Evolutionary conservation across 2,329 filamentous ascomycete species (phyloP), one percentile per base, ranked within the genome.

Genomic region (Phaeosphaeriaceae sp.): DNA sequence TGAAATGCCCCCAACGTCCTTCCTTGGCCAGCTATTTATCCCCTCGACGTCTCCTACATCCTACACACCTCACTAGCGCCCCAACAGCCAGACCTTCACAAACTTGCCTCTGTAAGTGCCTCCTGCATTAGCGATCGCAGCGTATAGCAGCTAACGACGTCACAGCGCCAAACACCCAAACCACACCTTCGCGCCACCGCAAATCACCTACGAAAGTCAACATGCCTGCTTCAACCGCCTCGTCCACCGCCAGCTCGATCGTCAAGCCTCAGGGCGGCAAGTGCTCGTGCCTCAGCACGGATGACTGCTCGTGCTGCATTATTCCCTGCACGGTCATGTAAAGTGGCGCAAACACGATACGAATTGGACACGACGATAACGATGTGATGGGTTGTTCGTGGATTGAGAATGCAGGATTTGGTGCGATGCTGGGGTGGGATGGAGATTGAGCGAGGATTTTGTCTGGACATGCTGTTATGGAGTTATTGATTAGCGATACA

Each of bases 291-390:
- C 54, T 69, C 48, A 72, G 67, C 54, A 71, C 67, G 33, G 71
- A 72, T 24, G 70, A 72, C 48, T 75, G 73, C 65, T 63, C 60
- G 45, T 76, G 68, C 67, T 76, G 74, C 69, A 65, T 61, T 61
- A 70, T 77, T 42, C 75, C 75, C 5, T 77, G 75, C 60, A 75
- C 72, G 0, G 74, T 77, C 51, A 77, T 77, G 74, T 77, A 68
- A 58, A 67, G 9, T n/a, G n/a, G n/a, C 22, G 2, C n/a, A n/a
- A 24, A 17, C n/a, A 31, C 9, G 9, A 13, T 47, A 10, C 22
- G 27, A 9, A 27, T 27, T 4, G 25, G 25, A 27, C 25, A 27
- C 4, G 25, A 27, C 9, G 25, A 27, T 27, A n/a, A n/a, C n/a
- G n/a, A n/a, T 27, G 9, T 27, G 9, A 27, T 4, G 25, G 25